Evolutionary conservation across 192 early-diverging fungal genomes (phyloP).

Genomic region (Dissophora ornata): DNA sequence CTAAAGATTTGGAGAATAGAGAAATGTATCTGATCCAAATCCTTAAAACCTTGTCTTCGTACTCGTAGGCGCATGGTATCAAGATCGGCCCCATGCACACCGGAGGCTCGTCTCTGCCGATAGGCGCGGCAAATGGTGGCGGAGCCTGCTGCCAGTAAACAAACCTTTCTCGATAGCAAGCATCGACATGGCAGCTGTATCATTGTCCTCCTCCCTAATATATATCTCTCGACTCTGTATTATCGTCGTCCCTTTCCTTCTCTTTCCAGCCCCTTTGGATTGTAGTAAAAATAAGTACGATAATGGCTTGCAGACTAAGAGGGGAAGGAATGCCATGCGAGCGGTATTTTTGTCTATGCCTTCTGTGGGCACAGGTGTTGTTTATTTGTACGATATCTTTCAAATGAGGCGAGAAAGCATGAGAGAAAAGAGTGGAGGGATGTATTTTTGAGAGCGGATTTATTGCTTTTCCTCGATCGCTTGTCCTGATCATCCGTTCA

Average conservation of each 20-base stretch:
- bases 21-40: no score
- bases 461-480: constrained; percentile 15
- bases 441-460: background rate
- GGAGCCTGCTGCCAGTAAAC: constrained; percentile 56
- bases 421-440: constrained; percentile 11
- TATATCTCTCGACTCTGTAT: no score
- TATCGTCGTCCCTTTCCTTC: background rate
- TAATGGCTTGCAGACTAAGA: no score
- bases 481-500: background rate
- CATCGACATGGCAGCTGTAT: constrained; percentile 1
- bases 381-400: no score
- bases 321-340: no score
- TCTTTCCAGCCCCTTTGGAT: constrained; percentile 1
- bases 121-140: constrained; percentile 32
- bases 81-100: constrained; percentile 72
- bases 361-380: no score
- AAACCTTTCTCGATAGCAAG: no score
- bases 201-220: constrained; percentile 9
- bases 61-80: constrained; percentile 66
- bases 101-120: constrained; percentile 68
- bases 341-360: background rate
- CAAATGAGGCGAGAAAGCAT: no score
- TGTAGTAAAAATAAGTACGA: no score
- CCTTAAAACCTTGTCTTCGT: no score
- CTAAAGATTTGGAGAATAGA: no score